Evolutionary conservation across 495 filamentous ascomycete genomes (phyloP).

Genomic region (Penicillium ucsense): DNA sequence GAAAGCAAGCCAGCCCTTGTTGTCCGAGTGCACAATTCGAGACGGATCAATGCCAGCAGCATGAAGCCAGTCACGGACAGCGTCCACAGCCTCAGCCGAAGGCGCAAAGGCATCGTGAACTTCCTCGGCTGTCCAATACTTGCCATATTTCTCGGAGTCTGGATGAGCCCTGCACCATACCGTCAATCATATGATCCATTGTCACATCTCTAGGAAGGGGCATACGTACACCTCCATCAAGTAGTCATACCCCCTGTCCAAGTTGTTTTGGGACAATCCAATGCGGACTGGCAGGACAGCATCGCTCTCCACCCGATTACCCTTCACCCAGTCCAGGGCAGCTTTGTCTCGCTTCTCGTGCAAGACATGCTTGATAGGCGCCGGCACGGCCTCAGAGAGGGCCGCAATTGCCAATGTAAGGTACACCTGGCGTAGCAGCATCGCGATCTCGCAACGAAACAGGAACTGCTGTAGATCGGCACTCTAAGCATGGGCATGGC

Average conservation of each 20-base stretch:
- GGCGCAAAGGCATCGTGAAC: slow-evolving; percentile 48
- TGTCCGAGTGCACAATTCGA: slow-evolving; percentile 39
- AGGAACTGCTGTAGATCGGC: not conserved
- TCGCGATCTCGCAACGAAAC: not conserved
- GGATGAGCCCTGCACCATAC: slow-evolving; percentile 48
- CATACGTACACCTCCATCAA: slow-evolving; percentile 18
- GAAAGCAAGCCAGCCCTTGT: slow-evolving; percentile 48
- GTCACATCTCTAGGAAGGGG: no score
- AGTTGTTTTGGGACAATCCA: slow-evolving; percentile 20
- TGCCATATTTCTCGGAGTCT: slow-evolving; percentile 48
- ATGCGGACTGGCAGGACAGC: slow-evolving; percentile 21
- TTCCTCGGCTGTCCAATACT: slow-evolving; percentile 48
- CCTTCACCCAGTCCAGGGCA: slow-evolving; percentile 24
- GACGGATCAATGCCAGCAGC: slow-evolving; percentile 37
- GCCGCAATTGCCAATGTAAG: slow-evolving; percentile 18
- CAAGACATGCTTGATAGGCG: slow-evolving; percentile 28
- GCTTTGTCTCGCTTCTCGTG: slow-evolving; percentile 26
- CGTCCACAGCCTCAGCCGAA: slow-evolving; percentile 31
- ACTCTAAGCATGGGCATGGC: not conserved
- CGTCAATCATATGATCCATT: not conserved
- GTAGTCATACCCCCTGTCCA: slow-evolving; percentile 18
- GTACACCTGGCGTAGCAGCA: slow-evolving; percentile 18
- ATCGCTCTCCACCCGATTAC: slow-evolving; percentile 18
- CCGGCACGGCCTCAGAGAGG: slow-evolving; percentile 20
- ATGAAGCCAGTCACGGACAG: slow-evolving; percentile 38